Evolutionary conservation across 2,329 filamentous ascomycete genomes (phyloP).

Genomic region (Didymella pinodella): DNA sequence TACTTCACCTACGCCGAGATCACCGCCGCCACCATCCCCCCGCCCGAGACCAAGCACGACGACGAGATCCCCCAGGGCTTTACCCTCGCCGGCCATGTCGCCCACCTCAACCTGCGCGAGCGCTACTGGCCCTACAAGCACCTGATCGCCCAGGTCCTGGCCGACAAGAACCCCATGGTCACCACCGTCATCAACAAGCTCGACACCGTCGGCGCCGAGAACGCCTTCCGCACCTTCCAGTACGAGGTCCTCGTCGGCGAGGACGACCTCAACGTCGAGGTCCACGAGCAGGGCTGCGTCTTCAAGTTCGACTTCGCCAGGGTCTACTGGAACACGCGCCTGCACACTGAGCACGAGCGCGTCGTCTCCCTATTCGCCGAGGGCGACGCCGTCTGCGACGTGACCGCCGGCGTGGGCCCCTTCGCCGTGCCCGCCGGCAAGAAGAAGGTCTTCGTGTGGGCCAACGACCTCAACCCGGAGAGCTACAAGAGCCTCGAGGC

Average conservation of each 20-base stretch:
- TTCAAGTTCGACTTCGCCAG: slow-evolving; percentile 95
- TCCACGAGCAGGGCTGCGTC: slow-evolving; percentile 82
- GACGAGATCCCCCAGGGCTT: slow-evolving; percentile 86
- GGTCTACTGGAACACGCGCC: slow-evolving; percentile 96
- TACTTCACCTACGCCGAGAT: slow-evolving; percentile 90
- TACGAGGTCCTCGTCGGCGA: slow-evolving; percentile 89
- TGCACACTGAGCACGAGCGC: slow-evolving; percentile 87
- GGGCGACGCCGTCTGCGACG: slow-evolving; percentile 90
- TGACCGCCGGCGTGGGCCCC: slow-evolving; percentile 96
- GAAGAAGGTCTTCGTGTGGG: slow-evolving; percentile 91
- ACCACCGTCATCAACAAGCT: slow-evolving; percentile 96
- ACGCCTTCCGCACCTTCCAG: slow-evolving; percentile 87
- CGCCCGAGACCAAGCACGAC: slow-evolving; percentile 74
- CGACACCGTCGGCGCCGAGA: slow-evolving; percentile 84
- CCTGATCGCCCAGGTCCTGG: slow-evolving; percentile 82
- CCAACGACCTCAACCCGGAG: slow-evolving; percentile 95
- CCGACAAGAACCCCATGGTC: slow-evolving; percentile 86
- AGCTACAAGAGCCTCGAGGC: slow-evolving; percentile 76
- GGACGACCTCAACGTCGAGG: slow-evolving; percentile 82
- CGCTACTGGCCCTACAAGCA: slow-evolving; percentile 85
- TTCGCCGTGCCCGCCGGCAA: slow-evolving; percentile 93
- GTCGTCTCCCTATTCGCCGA: slow-evolving; percentile 78
- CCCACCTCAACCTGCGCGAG: slow-evolving; percentile 88
- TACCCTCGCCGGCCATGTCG: slow-evolving; percentile 90
- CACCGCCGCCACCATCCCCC: slow-evolving; percentile 76